Conservation (phyloP, 202 grass and related monocot species). For the Schoenoplectus triqueter region DNA sequence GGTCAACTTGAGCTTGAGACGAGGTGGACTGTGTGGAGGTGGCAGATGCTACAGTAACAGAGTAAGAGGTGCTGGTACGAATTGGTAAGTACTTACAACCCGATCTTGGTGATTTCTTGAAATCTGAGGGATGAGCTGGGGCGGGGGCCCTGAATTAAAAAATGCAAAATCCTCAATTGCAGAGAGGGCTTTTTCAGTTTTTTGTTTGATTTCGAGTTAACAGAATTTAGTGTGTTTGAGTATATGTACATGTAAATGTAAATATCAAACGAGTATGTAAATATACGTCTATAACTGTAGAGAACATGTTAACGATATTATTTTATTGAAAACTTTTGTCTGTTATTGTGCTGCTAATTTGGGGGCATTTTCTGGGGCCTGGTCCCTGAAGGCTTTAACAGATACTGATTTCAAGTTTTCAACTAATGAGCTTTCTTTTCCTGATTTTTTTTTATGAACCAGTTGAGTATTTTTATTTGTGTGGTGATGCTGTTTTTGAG, state of each 20-base stretch:
- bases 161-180: conserved; percentile 47
- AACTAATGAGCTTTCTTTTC: background rate
- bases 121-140: background rate
- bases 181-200: conserved; percentile 23
- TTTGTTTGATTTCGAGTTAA: conserved; percentile 33
- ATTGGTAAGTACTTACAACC: too few relatives aligned
- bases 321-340: too few relatives aligned
- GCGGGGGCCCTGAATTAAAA: background rate
- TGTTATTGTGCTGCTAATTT: too few relatives aligned
- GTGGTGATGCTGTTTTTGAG: background rate
- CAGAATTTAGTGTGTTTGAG: background rate
- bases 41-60: too few relatives aligned
- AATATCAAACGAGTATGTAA: background rate
- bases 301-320: too few relatives aligned
- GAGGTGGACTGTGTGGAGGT: too few relatives aligned
- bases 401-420: background rate
- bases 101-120: too few relatives aligned
- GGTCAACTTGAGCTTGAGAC: too few relatives aligned
- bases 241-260: conserved; percentile 10
- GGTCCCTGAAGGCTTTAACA: background rate
- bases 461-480: background rate
- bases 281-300: too few relatives aligned
- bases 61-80: too few relatives aligned
- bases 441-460: background rate
- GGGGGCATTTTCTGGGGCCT: too few relatives aligned